Conservation (phyloP, 768 basidiomycete genomes). For the Tremella fuciformis region DNA sequence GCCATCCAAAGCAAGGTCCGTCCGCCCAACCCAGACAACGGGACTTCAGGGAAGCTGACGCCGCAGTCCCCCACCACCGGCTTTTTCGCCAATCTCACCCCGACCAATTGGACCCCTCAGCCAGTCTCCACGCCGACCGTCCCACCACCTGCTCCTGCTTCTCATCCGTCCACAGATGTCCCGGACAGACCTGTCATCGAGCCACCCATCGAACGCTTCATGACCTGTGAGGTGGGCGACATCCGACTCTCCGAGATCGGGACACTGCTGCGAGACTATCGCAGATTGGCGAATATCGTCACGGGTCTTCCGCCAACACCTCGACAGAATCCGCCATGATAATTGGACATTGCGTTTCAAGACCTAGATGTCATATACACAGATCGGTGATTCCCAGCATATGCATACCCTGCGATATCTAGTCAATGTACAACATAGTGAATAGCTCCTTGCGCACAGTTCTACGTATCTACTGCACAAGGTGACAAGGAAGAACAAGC, state of each 20-base stretch:
- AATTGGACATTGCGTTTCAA: neutral
- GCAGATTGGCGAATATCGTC: slow-evolving; percentile 27
- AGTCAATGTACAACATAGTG: no score
- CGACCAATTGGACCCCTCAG: slow-evolving; percentile 35
- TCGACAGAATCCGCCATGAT: neutral
- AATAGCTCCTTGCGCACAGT: no score
- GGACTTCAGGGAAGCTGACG: neutral
- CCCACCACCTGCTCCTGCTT: neutral
- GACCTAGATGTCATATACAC: neutral
- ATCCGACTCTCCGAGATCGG: slow-evolving; percentile 75
- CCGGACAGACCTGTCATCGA: slow-evolving; percentile 32
- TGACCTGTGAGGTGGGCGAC: slow-evolving; percentile 61
- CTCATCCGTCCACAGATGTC: neutral
- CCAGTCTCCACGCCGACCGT: slow-evolving; percentile 1
- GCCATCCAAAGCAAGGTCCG: no score
- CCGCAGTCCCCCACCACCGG: slow-evolving; percentile 15
- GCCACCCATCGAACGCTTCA: slow-evolving; percentile 50
- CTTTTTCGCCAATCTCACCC: slow-evolving; percentile 25
- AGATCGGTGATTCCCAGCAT: no score
- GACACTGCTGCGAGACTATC: slow-evolving; percentile 76
- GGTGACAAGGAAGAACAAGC: slow-evolving; percentile 5
- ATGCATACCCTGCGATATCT: no score
- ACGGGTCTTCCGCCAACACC: neutral
- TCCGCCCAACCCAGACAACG: neutral
- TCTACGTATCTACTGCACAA: no score